Evolutionary conservation across 2,329 filamentous ascomycete genomes (phyloP).

Genomic region (Lecanicillium sp.): DNA sequence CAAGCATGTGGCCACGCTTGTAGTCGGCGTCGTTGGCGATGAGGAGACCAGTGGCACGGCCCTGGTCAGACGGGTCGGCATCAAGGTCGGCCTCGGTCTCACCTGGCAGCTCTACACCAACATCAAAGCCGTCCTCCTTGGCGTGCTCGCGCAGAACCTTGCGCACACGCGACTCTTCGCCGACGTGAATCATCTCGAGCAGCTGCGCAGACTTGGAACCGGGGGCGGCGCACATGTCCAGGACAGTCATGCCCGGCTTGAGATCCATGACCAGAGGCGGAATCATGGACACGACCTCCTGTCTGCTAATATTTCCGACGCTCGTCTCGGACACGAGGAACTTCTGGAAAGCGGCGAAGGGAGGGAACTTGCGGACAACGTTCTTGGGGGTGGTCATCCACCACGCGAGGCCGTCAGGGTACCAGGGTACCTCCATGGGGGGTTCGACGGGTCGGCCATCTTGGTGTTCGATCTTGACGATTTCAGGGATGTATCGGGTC

Average conservation of each 20-base stretch:
- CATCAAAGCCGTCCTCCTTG: conserved; percentile 49
- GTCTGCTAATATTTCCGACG: conserved; percentile 93
- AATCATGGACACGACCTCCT: conserved; percentile 99
- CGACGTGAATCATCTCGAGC: conserved; percentile 86
- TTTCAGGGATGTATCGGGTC: conserved; percentile 83
- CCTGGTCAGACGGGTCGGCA: conserved; percentile 62
- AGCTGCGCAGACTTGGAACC: conserved; percentile 96
- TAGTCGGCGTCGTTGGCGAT: conserved; percentile 97
- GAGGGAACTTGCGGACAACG: conserved; percentile 84
- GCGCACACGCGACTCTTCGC: conserved; percentile 80
- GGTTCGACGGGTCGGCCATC: conserved; percentile 78
- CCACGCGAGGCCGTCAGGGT: conserved; percentile 91
- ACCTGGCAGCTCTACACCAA: conserved; percentile 38
- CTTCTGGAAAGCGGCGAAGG: conserved; percentile 93
- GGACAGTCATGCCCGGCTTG: conserved; percentile 80
- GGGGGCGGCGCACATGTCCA: conserved; percentile 94
- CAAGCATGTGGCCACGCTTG: conserved; percentile 92
- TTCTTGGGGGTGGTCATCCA: conserved; percentile 98
- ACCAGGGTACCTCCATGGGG: conserved; percentile 79
- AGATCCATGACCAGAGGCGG: conserved; percentile 90
- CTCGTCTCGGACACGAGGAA: conserved; percentile 96
- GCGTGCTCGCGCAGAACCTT: conserved; percentile 60
- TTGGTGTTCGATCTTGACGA: conserved; percentile 72
- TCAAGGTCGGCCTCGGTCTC: conserved; percentile 45
- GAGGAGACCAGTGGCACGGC: conserved; percentile 81